Conservation (phyloP, 1,284 basidiomycete genomes). For the Meira nashicola region DNA sequence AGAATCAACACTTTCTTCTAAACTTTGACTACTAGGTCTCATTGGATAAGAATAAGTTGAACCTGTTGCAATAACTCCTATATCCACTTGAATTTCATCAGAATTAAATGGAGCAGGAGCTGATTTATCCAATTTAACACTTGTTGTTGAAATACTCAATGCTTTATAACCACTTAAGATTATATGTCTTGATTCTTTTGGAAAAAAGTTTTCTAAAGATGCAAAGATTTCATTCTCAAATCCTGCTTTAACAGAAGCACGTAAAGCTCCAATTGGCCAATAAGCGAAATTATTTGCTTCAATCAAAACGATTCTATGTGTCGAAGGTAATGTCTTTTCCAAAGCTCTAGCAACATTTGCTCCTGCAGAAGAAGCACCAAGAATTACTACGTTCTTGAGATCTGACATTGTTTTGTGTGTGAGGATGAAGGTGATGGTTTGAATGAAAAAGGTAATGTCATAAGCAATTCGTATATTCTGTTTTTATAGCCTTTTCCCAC, state of each 20-base stretch:
- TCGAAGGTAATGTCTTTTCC: slow-evolving; percentile 43
- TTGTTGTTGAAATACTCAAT: not conserved
- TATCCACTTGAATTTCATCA: slow-evolving; percentile 17
- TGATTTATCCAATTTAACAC: not conserved
- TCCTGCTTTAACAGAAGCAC: slow-evolving; percentile 55
- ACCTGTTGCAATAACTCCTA: slow-evolving; percentile 23
- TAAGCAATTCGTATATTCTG: too few relatives aligned
- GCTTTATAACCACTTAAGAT: slow-evolving; percentile 10
- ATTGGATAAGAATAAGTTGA: slow-evolving; percentile 20
- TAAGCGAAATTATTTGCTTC: slow-evolving; percentile 53
- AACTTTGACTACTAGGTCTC: slow-evolving; percentile 2
- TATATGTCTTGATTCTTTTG: slow-evolving; percentile 15
- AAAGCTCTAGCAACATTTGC: slow-evolving; percentile 43
- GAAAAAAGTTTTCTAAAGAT: slow-evolving; percentile 11
- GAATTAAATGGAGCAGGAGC: slow-evolving; percentile 4
- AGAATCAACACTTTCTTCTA: slow-evolving; percentile 17
- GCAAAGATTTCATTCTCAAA: slow-evolving; percentile 17
- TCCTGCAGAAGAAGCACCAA: slow-evolving; percentile 30
- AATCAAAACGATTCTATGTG: slow-evolving; percentile 55
- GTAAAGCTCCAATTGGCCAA: slow-evolving; percentile 52
- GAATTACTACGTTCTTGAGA: slow-evolving; percentile 30
- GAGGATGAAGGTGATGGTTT: not conserved
- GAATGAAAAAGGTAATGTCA: not conserved
- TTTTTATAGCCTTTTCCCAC: too few relatives aligned
- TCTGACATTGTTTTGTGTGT: slow-evolving; percentile 6